Conservation (phyloP, 768 basidiomycete species). For the Cyclocybe cylindracea region DNA sequence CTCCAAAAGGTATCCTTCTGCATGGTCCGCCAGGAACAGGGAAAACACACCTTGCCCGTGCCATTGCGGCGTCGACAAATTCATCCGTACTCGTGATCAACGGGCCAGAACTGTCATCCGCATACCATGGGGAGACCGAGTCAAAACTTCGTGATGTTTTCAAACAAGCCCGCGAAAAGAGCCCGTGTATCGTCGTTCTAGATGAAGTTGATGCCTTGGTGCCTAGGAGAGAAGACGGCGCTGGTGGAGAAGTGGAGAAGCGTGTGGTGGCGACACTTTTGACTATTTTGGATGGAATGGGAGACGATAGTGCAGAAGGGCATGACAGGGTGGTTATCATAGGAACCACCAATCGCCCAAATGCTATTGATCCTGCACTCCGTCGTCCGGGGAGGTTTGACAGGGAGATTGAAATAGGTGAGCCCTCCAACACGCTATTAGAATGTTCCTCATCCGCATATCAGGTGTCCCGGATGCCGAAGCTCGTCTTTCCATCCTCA, state of each 20-base stretch:
- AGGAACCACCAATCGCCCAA: slow-evolving; percentile 94
- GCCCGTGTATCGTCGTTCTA: slow-evolving; percentile 91
- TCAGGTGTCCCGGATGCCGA: slow-evolving; percentile 86
- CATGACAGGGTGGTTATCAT: slow-evolving; percentile 83
- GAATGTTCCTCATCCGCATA: slow-evolving; percentile 3
- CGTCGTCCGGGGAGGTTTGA: slow-evolving; percentile 91
- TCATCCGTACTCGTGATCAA: slow-evolving; percentile 93
- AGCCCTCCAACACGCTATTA: slow-evolving; percentile 14
- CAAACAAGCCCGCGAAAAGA: slow-evolving; percentile 73
- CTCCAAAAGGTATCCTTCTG: slow-evolving; percentile 92
- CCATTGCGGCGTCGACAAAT: slow-evolving; percentile 85
- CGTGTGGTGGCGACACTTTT: slow-evolving; percentile 93
- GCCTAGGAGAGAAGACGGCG: slow-evolving; percentile 85
- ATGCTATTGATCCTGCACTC: slow-evolving; percentile 93
- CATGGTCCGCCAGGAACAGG: slow-evolving; percentile 98
- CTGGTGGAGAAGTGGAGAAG: slow-evolving; percentile 94
- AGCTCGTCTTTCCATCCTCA: slow-evolving; percentile 82
- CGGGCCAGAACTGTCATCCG: slow-evolving; percentile 92
- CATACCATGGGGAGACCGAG: slow-evolving; percentile 98
- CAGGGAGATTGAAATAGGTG: slow-evolving; percentile 93
- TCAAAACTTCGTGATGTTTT: slow-evolving; percentile 89
- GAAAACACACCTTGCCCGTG: slow-evolving; percentile 94
- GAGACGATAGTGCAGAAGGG: slow-evolving; percentile 44
- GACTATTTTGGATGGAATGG: slow-evolving; percentile 93
- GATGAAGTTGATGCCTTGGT: slow-evolving; percentile 97